Base-by-base conservation (phyloP, 768 basidiomycete genomes). In the Termitomyces heimii region DNA sequence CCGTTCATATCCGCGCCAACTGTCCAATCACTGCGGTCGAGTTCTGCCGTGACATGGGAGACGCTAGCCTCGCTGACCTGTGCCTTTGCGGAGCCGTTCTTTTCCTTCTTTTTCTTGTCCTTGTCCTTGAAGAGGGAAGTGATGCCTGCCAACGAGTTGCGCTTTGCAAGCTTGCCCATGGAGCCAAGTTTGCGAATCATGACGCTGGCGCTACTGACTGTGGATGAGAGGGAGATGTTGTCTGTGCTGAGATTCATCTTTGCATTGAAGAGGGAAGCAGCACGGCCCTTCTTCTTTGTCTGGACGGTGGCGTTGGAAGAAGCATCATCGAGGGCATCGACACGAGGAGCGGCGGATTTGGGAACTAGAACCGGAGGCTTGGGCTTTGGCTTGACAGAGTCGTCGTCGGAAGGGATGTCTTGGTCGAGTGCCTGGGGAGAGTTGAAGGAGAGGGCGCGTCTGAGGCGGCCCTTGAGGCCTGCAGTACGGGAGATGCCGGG, bases 121-220 rank as follows among this genome's bases (percentile, higher is more conserved):
- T 84, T 92, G 68, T 94, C 92, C 73, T 95, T 96, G 81, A 98
- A 97, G 56, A 98, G 75, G 49, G 89, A 91, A 20, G 94, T 93
- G 68, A 98, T 94, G 29, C 93, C 89, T 53, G 90, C 88, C 40
- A 98, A 73, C 37, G 91, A 93, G 68, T 95, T 96, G 44, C 94
- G 79, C 51, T 94, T 75, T 9, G 93, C 92, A 16, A 97, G 80
- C 71, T 90, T 92, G 32, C 92, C 92, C 73, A 97, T 86, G 39
- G 86, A 85, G 3, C 95, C 91, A 47, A 98, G 85, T 75, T 97
- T 98, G 62, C 95, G 83, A 65, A 97, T 95, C 83, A 98, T 96
- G 69, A 98, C 89, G 44, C 90, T 93, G 22, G 96, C 96, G 51
- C 89, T 92, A 61, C 89, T 92, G 64, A 97, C 95, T 45, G 96